phyloP scores from a whole-genome alignment of 2,329 filamentous ascomycete genomes.

The Fusarium sp. region DNA sequence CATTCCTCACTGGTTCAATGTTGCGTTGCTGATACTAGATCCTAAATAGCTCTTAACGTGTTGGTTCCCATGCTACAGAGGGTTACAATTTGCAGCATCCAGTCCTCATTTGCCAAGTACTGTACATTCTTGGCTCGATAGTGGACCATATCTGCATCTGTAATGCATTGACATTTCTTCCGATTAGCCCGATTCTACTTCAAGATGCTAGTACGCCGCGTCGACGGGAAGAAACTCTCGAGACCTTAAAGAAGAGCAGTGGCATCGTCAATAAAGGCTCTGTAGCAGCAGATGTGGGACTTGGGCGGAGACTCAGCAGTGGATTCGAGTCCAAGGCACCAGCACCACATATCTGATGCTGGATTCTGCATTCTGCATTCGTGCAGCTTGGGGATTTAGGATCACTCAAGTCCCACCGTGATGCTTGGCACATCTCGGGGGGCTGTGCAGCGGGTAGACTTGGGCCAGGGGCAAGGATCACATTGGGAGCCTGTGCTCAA shows the following conservation, averaged over 20 bases:
- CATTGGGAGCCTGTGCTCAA: slow-evolving; percentile 30
- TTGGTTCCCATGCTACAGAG: slow-evolving; percentile 15
- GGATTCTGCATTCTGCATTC: slow-evolving; percentile 28
- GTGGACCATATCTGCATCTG: slow-evolving; percentile 31
- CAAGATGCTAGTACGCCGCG: slow-evolving; percentile 8
- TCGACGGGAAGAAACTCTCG: slow-evolving; percentile 15
- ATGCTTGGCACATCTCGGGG: slow-evolving; percentile 42
- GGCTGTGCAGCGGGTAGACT: slow-evolving; percentile 45
- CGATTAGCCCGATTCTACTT: slow-evolving; percentile 25
- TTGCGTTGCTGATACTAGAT: neutral
- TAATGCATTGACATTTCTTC: slow-evolving; percentile 25
- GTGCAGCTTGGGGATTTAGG: slow-evolving; percentile 35
- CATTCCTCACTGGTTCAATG: neutral
- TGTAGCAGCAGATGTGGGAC: slow-evolving; percentile 34
- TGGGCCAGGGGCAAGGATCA: slow-evolving; percentile 34
- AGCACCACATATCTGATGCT: slow-evolving; percentile 33
- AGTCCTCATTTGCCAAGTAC: slow-evolving; percentile 30
- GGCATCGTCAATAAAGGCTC: slow-evolving; percentile 6
- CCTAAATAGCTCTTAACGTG: slow-evolving; percentile 10
- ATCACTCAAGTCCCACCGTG: slow-evolving; percentile 34
- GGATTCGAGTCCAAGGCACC: slow-evolving; percentile 32
- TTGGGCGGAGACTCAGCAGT: slow-evolving; percentile 16
- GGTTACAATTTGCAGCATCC: slow-evolving; percentile 24
- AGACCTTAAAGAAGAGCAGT: slow-evolving; percentile 22
- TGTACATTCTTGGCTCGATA: slow-evolving; percentile 15